Percentiles rank a stretch among this genome's conserved stretches.
Conservation (phyloP, 2,329 filamentous ascomycete genomes). For the Botrytis medusae region DNA sequence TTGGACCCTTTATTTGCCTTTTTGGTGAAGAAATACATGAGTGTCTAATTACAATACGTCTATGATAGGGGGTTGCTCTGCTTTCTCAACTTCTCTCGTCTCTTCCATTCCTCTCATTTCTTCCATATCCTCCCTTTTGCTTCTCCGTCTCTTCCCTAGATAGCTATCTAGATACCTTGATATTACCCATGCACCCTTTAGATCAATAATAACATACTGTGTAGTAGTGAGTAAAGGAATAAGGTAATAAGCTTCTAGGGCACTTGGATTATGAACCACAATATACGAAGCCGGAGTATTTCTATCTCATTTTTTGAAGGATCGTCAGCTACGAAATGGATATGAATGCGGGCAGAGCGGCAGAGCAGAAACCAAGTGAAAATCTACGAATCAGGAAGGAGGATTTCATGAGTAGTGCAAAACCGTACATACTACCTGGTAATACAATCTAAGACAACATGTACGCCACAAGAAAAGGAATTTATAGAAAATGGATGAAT, state of each 20-base stretch:
- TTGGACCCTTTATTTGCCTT: background rate
- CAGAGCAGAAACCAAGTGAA: constrained; percentile 14
- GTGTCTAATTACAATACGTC: constrained; percentile 12
- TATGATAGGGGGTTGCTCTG: constrained; percentile 5
- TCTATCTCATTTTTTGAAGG: constrained; percentile 8
- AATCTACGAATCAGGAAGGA: constrained; percentile 19
- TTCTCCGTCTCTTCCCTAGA: background rate
- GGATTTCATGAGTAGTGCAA: background rate
- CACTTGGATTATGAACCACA: background rate
- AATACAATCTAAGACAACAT: constrained; percentile 18
- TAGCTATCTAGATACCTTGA: background rate
- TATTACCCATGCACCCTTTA: background rate
- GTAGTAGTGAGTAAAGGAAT: background rate
- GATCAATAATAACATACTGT: background rate
- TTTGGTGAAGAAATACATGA: background rate
- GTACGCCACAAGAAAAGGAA: constrained; percentile 13
- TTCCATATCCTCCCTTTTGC: background rate
- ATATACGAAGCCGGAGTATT: background rate
- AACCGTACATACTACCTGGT: background rate
- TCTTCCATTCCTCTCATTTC: background rate
- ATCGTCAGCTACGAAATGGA: constrained; percentile 11
- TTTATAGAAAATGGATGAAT: background rate
- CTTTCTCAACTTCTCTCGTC: background rate
- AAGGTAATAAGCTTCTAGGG: background rate
- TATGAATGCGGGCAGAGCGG: constrained; percentile 16